Evolutionary conservation across 345 rosid genomes (phyloP).

Genomic region (Bruguiera sexangula): DNA sequence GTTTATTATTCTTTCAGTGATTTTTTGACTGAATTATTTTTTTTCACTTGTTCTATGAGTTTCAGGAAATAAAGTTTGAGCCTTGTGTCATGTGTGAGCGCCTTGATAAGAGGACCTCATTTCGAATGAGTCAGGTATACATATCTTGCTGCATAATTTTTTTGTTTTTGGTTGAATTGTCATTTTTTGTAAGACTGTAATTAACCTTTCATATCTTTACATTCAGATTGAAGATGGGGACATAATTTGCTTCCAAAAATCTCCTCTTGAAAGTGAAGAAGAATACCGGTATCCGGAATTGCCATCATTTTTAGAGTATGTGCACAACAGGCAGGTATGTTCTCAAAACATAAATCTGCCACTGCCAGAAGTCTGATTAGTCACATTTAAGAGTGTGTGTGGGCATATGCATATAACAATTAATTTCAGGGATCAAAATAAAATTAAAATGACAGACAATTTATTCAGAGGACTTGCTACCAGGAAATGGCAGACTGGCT

Average conservation of each 20-base stretch:
- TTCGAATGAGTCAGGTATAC: slow-evolving; percentile 69
- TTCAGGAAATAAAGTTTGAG: slow-evolving; percentile 92
- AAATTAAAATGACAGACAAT: too few species aligned
- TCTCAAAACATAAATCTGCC: background rate
- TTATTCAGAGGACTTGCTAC: too few species aligned
- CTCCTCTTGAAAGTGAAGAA: slow-evolving; percentile 46
- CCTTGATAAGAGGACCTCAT: slow-evolving; percentile 68
- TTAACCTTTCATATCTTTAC: slow-evolving; percentile 1
- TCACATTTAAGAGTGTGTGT: background rate
- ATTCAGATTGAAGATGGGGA: slow-evolving; percentile 94
- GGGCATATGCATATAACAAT: background rate
- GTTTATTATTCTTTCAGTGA: background rate
- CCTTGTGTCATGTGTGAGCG: slow-evolving; percentile 92
- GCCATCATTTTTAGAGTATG: slow-evolving; percentile 85
- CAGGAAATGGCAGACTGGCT: too few species aligned
- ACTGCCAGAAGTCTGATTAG: background rate
- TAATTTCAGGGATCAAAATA: too few species aligned
- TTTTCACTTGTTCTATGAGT: slow-evolving; percentile 1
- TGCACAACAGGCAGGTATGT: slow-evolving; percentile 88
- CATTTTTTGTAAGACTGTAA: background rate
- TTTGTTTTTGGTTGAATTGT: background rate
- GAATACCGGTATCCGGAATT: slow-evolving; percentile 66
- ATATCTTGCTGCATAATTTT: background rate
- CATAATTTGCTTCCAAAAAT: slow-evolving; percentile 89
- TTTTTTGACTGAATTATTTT: background rate